Evolutionary conservation across 768 basidiomycete species (phyloP), one percentile per base, ranked within the genome.

Genomic region (Epithele typhae): DNA sequence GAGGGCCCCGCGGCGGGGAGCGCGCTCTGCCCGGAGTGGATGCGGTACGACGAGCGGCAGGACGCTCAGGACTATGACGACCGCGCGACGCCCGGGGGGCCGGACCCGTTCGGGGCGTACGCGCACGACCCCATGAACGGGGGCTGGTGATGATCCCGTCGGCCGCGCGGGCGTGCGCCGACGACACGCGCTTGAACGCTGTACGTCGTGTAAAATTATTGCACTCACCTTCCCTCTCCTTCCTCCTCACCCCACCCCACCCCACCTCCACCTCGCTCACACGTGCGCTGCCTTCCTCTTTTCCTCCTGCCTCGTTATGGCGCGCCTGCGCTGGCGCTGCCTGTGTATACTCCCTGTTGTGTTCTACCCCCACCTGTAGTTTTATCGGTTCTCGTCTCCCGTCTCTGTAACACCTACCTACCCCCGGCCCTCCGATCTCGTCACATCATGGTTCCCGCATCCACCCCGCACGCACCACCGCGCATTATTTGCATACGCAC

Each of bases 41-140:
- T 14, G 15, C 15, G 42, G 34, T 60, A 56, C 44, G 36, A 38
- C 52, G 43, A 60, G 34, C 37, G 37, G 43, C 32, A 46, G 11
- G 51, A 53, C 37, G 60, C 59, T 46, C 54, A 62, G 54, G 67
- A 65, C 42, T 66, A 66, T 53, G 37, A 57, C 15, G 45, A 52
- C 37, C 59, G 59, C 9, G n/a, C 56, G 43, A 62, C 66, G 43
- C 37, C 45, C 17, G 42, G 37, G 10, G 64, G 52, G 44, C 65
- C 59, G 27, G 68, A 71, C 53, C 52, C 58, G 35, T 71, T 67
- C 48, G 61, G 6, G 35, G 18, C 70, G 27, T 71, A 69, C 58
- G 52, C 66, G 27, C 64, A 68, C 45, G 68, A 67, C 3, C 56
- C 55, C 53, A 67, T 68, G 68, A 51, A n/a, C n/a, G n/a, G n/a